phyloP scores from a whole-genome alignment of 352 stramenopile genomes.

The Globisporangium parvum region DNA sequence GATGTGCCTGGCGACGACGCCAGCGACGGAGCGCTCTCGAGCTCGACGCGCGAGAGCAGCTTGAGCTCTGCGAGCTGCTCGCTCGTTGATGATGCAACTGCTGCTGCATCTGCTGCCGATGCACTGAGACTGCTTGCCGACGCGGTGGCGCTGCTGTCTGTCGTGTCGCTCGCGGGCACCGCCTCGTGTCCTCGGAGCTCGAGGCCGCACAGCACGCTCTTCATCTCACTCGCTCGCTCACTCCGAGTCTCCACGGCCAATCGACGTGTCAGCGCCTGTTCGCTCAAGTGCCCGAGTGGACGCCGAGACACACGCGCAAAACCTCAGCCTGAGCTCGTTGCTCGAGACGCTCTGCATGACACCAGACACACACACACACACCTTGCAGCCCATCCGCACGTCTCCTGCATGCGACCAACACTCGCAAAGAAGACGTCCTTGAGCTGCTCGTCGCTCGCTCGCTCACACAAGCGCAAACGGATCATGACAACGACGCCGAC shows the following conservation, averaged over 20 bases:
- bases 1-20: not conserved
- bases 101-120: not conserved
- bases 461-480: no score
- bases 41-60: slow-evolving; percentile 1
- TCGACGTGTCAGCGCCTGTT: not conserved
- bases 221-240: not conserved
- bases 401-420: no score
- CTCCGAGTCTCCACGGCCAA: no score
- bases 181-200: not conserved
- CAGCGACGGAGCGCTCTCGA: not conserved
- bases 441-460: no score
- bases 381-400: no score
- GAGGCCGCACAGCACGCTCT: slow-evolving; percentile 2
- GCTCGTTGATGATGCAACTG: not conserved
- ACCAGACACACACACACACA: no score
- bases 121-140: not conserved
- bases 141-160: not conserved
- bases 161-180: not conserved
- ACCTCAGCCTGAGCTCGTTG: no score
- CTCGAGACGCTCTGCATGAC: no score
- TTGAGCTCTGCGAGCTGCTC: slow-evolving; percentile 6
- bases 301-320: no score
- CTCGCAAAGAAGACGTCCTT: no score
- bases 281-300: no score
- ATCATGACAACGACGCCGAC: no score